A percentile compares a stretch with the other conserved stretches of the same genome.
phyloP scores from a whole-genome alignment of 2,329 filamentous ascomycete species.

The Mollisiaceae sp. region DNA sequence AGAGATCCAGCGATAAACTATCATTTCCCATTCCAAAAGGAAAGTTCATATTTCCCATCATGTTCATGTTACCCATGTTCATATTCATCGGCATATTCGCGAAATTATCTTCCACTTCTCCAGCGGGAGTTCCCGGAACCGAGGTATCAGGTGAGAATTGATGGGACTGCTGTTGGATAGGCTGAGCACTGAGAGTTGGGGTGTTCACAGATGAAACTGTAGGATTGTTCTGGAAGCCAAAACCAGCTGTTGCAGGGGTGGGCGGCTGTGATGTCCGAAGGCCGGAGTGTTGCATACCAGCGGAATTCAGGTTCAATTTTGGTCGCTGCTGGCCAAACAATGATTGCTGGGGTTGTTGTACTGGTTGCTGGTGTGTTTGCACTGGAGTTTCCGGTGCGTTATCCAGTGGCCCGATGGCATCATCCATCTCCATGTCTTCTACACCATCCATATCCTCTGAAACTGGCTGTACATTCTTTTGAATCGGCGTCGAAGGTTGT shows the following conservation, averaged over 20 bases:
- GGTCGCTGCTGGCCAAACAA: conserved; percentile 71
- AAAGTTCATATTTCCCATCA: conserved; percentile 48
- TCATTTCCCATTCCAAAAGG: conserved; percentile 45
- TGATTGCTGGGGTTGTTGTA: conserved; percentile 70
- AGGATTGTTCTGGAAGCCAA: conserved; percentile 87
- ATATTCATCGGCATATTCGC: conserved; percentile 64
- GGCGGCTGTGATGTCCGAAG: conserved; percentile 85
- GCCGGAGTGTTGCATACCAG: conserved; percentile 73
- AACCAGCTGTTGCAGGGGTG: conserved; percentile 78
- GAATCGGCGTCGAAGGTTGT: conserved; percentile 40
- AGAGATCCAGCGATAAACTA: conserved; percentile 62
- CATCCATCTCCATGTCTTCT: conserved; percentile 97
- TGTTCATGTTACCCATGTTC: conserved; percentile 64
- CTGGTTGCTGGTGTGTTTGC: conserved; percentile 57
- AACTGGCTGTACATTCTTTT: conserved; percentile 37
- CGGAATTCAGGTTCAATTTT: conserved; percentile 78
- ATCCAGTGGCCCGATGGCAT: conserved; percentile 71
- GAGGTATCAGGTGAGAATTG: conserved; percentile 61
- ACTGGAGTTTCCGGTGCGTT: conserved; percentile 56
- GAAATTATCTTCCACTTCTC: conserved; percentile 78
- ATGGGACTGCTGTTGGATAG: conserved; percentile 62
- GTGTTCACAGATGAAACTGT: conserved; percentile 98
- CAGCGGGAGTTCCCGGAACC: conserved; percentile 70
- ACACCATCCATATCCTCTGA: conserved; percentile 79
- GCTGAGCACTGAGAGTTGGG: conserved; percentile 81